Percentiles rank a stretch among this genome's conserved stretches.
Conservation (phyloP, 805 yeast genomes). For the Barnettozyma sp. region DNA sequence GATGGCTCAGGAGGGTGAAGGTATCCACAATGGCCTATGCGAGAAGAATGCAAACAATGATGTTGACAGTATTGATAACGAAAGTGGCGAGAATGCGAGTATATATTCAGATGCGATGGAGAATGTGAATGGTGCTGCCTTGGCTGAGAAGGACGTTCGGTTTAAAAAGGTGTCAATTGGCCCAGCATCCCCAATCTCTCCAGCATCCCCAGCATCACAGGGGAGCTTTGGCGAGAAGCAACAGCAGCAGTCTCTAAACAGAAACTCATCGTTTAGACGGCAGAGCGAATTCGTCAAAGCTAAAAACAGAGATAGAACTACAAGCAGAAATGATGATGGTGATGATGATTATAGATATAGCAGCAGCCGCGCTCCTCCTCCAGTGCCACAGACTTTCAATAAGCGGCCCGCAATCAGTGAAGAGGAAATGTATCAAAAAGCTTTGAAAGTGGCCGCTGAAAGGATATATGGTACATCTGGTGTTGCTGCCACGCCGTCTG, state of each 20-base stretch:
- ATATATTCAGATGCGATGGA: constrained; percentile 22
- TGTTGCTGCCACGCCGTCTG: neutral
- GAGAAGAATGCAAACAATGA: too few relatives aligned
- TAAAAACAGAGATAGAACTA: too few relatives aligned
- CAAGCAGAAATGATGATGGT: too few relatives aligned
- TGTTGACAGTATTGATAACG: constrained; percentile 20
- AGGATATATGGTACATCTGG: constrained; percentile 8
- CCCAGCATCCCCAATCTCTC: neutral
- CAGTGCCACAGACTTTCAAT: neutral
- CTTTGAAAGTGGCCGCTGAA: constrained; percentile 10
- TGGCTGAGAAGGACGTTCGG: constrained; percentile 7
- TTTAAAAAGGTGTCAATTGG: neutral
- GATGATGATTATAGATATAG: too few relatives aligned
- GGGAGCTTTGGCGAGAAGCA: too few relatives aligned
- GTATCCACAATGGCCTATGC: too few relatives aligned
- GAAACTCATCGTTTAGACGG: neutral
- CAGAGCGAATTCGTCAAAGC: too few relatives aligned
- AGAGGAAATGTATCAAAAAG: constrained; percentile 28
- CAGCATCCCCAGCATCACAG: too few relatives aligned
- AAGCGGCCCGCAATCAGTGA: constrained; percentile 3
- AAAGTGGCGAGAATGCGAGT: constrained; percentile 14
- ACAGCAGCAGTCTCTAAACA: too few relatives aligned
- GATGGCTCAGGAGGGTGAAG: too few relatives aligned
- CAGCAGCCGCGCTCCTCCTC: neutral
- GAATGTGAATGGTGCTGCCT: too few relatives aligned